Evolutionary conservation across 495 filamentous ascomycete species (phyloP), one percentile per base, ranked within the genome.

Genomic region (Annulohypoxylon nitens): DNA sequence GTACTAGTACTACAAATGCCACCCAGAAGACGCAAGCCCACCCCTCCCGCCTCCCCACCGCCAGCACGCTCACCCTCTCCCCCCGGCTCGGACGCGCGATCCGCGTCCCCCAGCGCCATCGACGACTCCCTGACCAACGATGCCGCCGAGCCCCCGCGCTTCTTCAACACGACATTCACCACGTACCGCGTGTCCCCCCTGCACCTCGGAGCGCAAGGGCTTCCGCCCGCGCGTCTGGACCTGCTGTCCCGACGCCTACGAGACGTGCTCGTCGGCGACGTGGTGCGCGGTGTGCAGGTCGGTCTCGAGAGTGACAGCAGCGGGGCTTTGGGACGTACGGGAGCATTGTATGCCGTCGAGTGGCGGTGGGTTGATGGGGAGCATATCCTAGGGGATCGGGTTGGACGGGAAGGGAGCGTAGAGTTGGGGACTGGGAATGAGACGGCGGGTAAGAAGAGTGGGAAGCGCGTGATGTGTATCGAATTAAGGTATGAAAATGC

Each of bases 101-200:
- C 72, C 34, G 51, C 58, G 6, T 58, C 64, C 3, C 69, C 68
- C 5, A 59, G 39, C 26, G 47, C 59, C 64, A 14, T 14, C 39
- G 12, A 43, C 39, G 26, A 61, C 60, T 47, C 36, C 30, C 30
- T 30, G 3, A 30, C 30, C 64, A 41, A 34, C 39, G 50, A 65
- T 18, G 64, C 63, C 10, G n/a, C 34, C 26, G 75, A 73, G 33
- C 45, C 61, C 14, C 67, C 77, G 25, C 77, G 76, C 12, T 86
- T 86, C 73, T 85, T 83, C 78, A 83, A 83, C 74, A 85, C 83
- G 0, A 86, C 82, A 26, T 86, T 86, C 63, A 83, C 83, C 1
- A 78, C 81, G 20, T 81, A 84, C 67, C 83, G 84, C 45, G 78
- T 81, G 7, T 86, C 84, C 0, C 83, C 84, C 0, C 76, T 86